These are phyloP conservation scores for Dichotomopilus funicola DNA, from an alignment of 2,329 filamentous ascomycete genomes.

Conservation along the genomic window DNA sequence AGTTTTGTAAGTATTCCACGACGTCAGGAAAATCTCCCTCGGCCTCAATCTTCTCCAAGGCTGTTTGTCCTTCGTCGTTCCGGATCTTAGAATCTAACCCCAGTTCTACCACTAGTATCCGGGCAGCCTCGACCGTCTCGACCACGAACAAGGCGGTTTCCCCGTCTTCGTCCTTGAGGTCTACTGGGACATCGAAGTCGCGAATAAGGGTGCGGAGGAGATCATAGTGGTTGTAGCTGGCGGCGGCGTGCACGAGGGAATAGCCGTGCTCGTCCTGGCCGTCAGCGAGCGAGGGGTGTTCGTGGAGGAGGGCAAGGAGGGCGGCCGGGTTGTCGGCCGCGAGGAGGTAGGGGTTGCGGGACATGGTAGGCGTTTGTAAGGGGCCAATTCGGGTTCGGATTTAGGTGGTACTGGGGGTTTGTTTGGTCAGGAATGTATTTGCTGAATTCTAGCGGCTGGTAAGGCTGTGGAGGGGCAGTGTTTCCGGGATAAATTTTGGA, in stretches of 20 bases:
- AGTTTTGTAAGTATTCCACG: slow-evolving; percentile 57
- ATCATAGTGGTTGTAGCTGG: slow-evolving; percentile 82
- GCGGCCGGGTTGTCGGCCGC: slow-evolving; percentile 74
- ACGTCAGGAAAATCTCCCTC: slow-evolving; percentile 76
- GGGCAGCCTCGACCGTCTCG: slow-evolving; percentile 73
- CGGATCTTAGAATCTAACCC: slow-evolving; percentile 58
- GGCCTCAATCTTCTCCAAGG: slow-evolving; percentile 69
- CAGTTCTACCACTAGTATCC: slow-evolving; percentile 75
- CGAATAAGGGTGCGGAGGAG: slow-evolving; percentile 69
- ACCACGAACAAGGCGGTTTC: slow-evolving; percentile 95
- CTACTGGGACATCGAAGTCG: slow-evolving; percentile 71
- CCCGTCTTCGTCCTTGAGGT: slow-evolving; percentile 81
- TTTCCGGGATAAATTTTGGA: too few species aligned
- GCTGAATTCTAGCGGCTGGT: too few species aligned
- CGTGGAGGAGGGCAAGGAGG: slow-evolving; percentile 67
- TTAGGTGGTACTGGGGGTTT: not conserved
- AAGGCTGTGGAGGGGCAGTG: too few species aligned
- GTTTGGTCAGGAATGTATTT: too few species aligned
- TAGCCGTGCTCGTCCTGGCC: slow-evolving; percentile 88
- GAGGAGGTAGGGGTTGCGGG: slow-evolving; percentile 61
- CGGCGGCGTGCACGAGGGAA: slow-evolving; percentile 85
- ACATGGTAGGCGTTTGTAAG: slow-evolving; percentile 32
- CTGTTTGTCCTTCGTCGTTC: slow-evolving; percentile 72
- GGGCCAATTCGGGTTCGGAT: not conserved
- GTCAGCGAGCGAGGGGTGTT: slow-evolving; percentile 69